phyloP scores from a whole-genome alignment of 2,329 filamentous ascomycete genomes.

The Chaetomiaceae sp. region DNA sequence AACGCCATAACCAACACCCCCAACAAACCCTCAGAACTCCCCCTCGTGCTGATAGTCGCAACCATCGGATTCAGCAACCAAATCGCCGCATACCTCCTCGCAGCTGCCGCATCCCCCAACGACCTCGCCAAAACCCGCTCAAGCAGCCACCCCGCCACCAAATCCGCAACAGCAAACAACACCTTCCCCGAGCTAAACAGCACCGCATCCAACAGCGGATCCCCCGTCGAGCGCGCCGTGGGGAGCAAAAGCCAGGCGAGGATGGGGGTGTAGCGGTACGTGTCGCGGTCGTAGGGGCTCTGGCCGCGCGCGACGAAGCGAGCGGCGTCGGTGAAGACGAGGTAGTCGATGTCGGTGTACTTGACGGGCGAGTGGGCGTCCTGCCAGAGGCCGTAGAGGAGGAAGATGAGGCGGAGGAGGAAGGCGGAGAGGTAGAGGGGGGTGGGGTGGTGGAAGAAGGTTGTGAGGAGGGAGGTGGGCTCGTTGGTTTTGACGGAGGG shows the following conservation, averaged over 20 bases:
- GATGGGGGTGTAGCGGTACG: slow-evolving; percentile 93
- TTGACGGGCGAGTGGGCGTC: slow-evolving; percentile 89
- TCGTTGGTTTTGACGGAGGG: background rate
- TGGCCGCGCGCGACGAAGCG: slow-evolving; percentile 63
- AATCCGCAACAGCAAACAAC: slow-evolving; percentile 77
- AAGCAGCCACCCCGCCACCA: slow-evolving; percentile 79
- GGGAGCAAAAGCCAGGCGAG: slow-evolving; percentile 88
- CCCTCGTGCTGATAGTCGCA: slow-evolving; percentile 89
- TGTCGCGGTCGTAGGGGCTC: slow-evolving; percentile 84
- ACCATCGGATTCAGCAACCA: slow-evolving; percentile 99
- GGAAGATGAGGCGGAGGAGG: slow-evolving; percentile 65
- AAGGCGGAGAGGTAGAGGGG: slow-evolving; percentile 55
- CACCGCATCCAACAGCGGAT: slow-evolving; percentile 26
- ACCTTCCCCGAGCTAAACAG: slow-evolving; percentile 85
- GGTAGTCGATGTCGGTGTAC: slow-evolving; percentile 98
- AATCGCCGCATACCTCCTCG: slow-evolving; percentile 74
- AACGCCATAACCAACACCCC: slow-evolving; percentile 79
- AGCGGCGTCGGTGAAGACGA: slow-evolving; percentile 94
- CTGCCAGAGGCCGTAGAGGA: slow-evolving; percentile 88
- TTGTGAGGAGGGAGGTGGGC: slow-evolving; percentile 21
- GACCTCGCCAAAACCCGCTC: slow-evolving; percentile 38
- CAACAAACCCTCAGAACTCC: slow-evolving; percentile 86
- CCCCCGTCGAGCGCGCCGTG: slow-evolving; percentile 52
- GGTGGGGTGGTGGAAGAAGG: slow-evolving; percentile 36
- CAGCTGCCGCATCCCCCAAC: slow-evolving; percentile 49